A percentile compares a stretch with the other conserved stretches of the same genome.
phyloP scores from a whole-genome alignment of 140 eudicot genomes.

The Bidens hawaiensis region DNA sequence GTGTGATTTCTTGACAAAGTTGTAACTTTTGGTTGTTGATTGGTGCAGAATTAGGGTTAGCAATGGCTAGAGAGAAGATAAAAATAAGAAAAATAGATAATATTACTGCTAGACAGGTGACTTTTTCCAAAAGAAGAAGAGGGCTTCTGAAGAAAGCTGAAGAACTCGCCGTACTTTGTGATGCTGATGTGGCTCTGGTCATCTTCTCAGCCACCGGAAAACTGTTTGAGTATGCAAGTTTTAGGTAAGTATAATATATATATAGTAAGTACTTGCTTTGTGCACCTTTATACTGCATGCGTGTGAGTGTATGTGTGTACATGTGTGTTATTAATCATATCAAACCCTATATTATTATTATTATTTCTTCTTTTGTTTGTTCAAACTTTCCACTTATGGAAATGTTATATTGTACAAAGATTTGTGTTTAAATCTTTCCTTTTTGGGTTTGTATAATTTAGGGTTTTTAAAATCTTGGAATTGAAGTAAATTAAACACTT shows the following conservation, averaged over 20 bases:
- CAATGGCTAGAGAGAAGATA: slow-evolving; percentile 65
- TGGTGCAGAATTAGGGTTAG: neutral
- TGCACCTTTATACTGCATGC: neutral
- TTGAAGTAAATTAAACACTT: too few relatives aligned
- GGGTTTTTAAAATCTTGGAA: slow-evolving; percentile 9
- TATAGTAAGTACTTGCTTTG: neutral
- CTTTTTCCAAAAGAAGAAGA: slow-evolving; percentile 52
- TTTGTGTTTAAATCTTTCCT: slow-evolving; percentile 5
- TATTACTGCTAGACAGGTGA: slow-evolving; percentile 56
- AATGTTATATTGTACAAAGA: neutral
- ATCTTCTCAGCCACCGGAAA: slow-evolving; percentile 50
- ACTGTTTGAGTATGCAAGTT: slow-evolving; percentile 43
- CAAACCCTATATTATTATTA: slow-evolving; percentile 7
- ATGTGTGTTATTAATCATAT: too few relatives aligned
- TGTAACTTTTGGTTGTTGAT: too few relatives aligned
- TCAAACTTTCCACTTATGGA: slow-evolving; percentile 25
- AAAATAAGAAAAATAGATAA: slow-evolving; percentile 51
- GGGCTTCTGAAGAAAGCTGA: slow-evolving; percentile 52
- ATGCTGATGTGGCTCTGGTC: slow-evolving; percentile 44
- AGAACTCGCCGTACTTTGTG: slow-evolving; percentile 49
- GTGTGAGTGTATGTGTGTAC: too few relatives aligned
- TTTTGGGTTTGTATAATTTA: slow-evolving; percentile 8
- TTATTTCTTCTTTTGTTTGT: slow-evolving; percentile 11
- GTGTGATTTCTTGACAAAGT: too few relatives aligned
- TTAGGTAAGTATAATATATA: too few relatives aligned